phyloP scores from a whole-genome alignment of 1,284 basidiomycete genomes.

The Fomes fomentarius region DNA sequence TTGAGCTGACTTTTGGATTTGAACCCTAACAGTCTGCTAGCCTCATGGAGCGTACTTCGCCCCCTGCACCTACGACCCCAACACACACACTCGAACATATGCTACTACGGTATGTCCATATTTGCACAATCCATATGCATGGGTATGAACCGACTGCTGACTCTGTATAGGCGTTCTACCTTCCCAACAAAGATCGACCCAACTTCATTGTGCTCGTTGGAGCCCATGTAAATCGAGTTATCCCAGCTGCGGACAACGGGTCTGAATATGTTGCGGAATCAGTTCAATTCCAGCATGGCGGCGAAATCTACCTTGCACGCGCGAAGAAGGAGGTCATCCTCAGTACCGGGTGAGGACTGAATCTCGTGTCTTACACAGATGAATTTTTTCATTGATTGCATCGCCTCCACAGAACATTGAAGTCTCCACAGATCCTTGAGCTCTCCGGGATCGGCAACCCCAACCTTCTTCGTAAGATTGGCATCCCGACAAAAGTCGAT shows the following conservation, averaged over 20 bases:
- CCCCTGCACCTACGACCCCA: conserved; percentile 30
- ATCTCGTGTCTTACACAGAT: background rate
- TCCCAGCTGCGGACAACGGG: conserved; percentile 74
- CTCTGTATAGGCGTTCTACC: conserved; percentile 30
- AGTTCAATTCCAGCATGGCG: conserved; percentile 74
- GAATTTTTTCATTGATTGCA: too few relatives aligned
- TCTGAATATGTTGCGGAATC: conserved; percentile 95
- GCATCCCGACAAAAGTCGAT: conserved; percentile 41
- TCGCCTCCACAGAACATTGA: background rate
- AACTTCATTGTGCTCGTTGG: conserved; percentile 30
- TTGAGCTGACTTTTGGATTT: background rate
- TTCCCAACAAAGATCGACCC: conserved; percentile 28
- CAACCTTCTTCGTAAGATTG: conserved; percentile 41
- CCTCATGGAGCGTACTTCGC: conserved; percentile 29
- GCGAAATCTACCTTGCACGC: conserved; percentile 54
- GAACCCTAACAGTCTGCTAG: conserved; percentile 8
- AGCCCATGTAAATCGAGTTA: conserved; percentile 21
- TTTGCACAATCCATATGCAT: background rate
- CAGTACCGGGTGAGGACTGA: conserved; percentile 37
- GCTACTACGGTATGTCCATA: conserved; percentile 26
- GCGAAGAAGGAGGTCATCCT: conserved; percentile 43
- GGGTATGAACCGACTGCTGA: background rate
- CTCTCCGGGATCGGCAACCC: conserved; percentile 45
- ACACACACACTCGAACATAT: conserved; percentile 32
- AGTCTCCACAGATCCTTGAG: background rate